Conservation (phyloP, 1,139 yeast genomes). For the Yamadazyma sp. region DNA sequence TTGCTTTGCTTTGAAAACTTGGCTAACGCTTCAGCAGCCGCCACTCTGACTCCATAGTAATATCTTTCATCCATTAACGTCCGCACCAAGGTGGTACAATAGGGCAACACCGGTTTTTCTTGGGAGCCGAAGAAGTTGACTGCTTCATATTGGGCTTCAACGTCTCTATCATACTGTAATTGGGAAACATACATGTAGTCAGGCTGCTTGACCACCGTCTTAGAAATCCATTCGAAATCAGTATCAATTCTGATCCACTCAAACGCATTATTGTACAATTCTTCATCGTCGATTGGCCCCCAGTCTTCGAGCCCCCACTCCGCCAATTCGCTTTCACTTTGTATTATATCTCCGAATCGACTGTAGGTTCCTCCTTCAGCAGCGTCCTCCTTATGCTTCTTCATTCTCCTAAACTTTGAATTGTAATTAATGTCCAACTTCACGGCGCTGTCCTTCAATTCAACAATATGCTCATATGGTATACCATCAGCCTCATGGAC, state of each 20-base stretch:
- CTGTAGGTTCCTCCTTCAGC: slow-evolving; percentile 50
- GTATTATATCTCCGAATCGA: slow-evolving; percentile 79
- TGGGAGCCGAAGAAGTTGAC: slow-evolving; percentile 66
- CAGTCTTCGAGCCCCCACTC: slow-evolving; percentile 80
- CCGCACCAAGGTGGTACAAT: slow-evolving; percentile 76
- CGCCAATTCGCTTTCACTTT: slow-evolving; percentile 55
- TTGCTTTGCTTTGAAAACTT: slow-evolving; percentile 61
- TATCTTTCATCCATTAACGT: slow-evolving; percentile 84
- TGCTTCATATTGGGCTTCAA: slow-evolving; percentile 92
- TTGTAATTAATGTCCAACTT: slow-evolving; percentile 93
- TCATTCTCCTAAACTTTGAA: slow-evolving; percentile 79
- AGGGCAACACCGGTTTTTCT: slow-evolving; percentile 57
- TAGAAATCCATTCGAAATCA: slow-evolving; percentile 95
- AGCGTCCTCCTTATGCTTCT: slow-evolving; percentile 46
- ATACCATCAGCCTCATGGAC: slow-evolving; percentile 99
- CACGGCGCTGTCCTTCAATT: slow-evolving; percentile 79
- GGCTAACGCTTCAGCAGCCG: slow-evolving; percentile 82
- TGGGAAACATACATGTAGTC: slow-evolving; percentile 96
- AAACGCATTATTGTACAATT: slow-evolving; percentile 73
- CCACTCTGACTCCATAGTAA: slow-evolving; percentile 84
- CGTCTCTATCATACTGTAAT: slow-evolving; percentile 90
- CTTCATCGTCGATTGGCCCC: slow-evolving; percentile 69
- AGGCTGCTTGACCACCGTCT: slow-evolving; percentile 78
- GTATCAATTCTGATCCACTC: slow-evolving; percentile 98
- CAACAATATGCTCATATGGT: slow-evolving; percentile 96